Conservation (phyloP, 371 early-diverging fungal genomes). For the Rhizopus microsporus region DNA sequence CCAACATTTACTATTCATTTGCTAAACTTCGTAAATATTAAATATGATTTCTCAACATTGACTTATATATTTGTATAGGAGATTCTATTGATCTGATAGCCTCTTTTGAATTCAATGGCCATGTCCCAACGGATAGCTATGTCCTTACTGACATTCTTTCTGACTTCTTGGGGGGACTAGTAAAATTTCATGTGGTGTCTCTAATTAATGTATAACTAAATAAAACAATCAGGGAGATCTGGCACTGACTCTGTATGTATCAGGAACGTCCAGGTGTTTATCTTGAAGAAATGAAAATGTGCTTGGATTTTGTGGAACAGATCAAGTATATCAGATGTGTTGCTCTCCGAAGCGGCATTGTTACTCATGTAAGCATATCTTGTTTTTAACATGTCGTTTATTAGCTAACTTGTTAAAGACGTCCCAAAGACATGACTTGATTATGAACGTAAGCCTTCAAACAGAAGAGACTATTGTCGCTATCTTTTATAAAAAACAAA, state of each 20-base stretch:
- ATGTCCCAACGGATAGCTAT: neutral
- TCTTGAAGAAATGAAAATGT: neutral
- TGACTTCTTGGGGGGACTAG: neutral
- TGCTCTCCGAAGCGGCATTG: neutral
- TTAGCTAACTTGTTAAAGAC: too few species aligned
- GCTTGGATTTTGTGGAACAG: neutral
- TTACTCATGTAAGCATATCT: neutral
- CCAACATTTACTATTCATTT: constrained; percentile 2
- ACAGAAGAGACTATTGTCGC: too few species aligned
- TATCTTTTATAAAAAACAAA: neutral
- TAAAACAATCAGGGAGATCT: too few species aligned
- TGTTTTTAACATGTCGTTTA: too few species aligned
- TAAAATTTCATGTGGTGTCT: neutral
- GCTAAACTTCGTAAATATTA: neutral
- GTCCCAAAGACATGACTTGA: neutral
- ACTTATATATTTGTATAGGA: neutral
- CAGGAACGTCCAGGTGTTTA: neutral
- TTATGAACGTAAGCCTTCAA: neutral
- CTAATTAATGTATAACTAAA: neutral
- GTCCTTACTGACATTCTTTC: neutral
- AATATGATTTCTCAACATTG: neutral
- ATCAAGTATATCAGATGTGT: neutral
- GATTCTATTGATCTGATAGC: neutral
- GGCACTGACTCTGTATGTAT: neutral
- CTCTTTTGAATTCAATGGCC: neutral